Evolutionary conservation across 208 protist genomes (phyloP).

Genomic region (Wallacemonas sp.): DNA sequence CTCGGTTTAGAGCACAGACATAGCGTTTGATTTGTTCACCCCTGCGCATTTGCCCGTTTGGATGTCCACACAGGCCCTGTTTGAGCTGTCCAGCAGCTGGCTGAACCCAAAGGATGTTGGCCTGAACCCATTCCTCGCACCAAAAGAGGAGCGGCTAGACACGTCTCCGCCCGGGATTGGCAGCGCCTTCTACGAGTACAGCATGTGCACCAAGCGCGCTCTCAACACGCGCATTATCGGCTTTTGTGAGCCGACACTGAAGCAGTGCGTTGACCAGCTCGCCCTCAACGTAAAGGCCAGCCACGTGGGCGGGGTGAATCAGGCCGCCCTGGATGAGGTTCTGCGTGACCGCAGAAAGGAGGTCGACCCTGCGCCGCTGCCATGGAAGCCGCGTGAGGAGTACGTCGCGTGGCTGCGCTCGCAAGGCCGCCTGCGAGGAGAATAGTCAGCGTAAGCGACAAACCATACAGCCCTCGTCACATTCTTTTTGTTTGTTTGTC

Average conservation of each 20-base stretch:
- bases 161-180: constrained; percentile 31
- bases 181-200: constrained; percentile 60
- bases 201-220: constrained; percentile 73
- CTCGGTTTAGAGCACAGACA: no score
- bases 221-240: constrained; percentile 88
- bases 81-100: constrained; percentile 73
- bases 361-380: constrained; percentile 55
- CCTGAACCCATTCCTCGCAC: constrained; percentile 53
- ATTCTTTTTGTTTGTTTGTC: no score
- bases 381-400: constrained; percentile 69
- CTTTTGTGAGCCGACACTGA: constrained; percentile 81
- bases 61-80: constrained; percentile 63
- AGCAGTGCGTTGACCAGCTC: constrained; percentile 77
- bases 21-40: no score
- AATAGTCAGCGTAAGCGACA: neutral
- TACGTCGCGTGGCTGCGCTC: constrained; percentile 67
- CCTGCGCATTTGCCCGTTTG: neutral
- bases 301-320: constrained; percentile 30
- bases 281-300: constrained; percentile 52
- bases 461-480: neutral
- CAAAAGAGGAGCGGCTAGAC: constrained; percentile 36
- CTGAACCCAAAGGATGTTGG: constrained; percentile 75
- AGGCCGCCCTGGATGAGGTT: constrained; percentile 31
- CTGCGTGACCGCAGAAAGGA: constrained; percentile 46
- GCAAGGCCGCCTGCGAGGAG: constrained; percentile 45